These are phyloP conservation scores for Blastocystis hominis DNA, from an alignment of 352 stramenopile genomes.

Conservation along the genomic window DNA sequence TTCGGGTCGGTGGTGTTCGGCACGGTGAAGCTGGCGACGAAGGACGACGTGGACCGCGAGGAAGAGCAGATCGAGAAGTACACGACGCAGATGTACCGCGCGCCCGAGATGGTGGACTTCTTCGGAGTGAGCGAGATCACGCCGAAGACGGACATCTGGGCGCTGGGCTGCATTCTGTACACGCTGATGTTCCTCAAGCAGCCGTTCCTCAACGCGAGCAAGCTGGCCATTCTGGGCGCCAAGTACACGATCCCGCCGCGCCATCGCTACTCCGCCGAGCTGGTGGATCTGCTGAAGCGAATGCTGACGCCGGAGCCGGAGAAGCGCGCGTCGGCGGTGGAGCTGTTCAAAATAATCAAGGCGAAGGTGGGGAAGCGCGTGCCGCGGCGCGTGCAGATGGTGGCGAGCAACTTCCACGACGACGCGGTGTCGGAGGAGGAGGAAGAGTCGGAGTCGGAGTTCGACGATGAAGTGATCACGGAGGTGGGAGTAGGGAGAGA, in stretches of 20 bases:
- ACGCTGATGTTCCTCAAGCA: slow-evolving; percentile 86
- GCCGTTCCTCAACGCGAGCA: slow-evolving; percentile 83
- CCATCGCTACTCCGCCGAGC: slow-evolving; percentile 75
- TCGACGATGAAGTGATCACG: slow-evolving; percentile 40
- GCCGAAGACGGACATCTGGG: slow-evolving; percentile 82
- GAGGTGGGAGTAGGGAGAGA: neutral
- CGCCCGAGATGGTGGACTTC: slow-evolving; percentile 88
- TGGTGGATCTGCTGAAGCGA: slow-evolving; percentile 77
- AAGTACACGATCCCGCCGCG: slow-evolving; percentile 81
- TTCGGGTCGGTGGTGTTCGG: slow-evolving; percentile 76
- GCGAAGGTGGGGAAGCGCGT: slow-evolving; percentile 31
- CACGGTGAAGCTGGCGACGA: slow-evolving; percentile 70
- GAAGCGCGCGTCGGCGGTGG: slow-evolving; percentile 77
- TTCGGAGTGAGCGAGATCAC: slow-evolving; percentile 81
- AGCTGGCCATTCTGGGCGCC: slow-evolving; percentile 78
- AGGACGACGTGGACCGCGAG: slow-evolving; percentile 73
- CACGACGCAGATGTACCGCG: slow-evolving; percentile 91
- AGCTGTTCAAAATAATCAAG: slow-evolving; percentile 71
- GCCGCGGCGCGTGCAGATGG: neutral
- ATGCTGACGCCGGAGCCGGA: too few relatives aligned
- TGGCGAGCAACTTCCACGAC: neutral
- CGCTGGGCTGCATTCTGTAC: slow-evolving; percentile 86
- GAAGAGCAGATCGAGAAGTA: slow-evolving; percentile 86
- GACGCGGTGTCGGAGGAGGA: neutral
- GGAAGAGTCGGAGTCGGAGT: too few relatives aligned